These are phyloP conservation scores for Fomes fomentarius DNA, from an alignment of 1,284 basidiomycete genomes.

Conservation along the genomic window DNA sequence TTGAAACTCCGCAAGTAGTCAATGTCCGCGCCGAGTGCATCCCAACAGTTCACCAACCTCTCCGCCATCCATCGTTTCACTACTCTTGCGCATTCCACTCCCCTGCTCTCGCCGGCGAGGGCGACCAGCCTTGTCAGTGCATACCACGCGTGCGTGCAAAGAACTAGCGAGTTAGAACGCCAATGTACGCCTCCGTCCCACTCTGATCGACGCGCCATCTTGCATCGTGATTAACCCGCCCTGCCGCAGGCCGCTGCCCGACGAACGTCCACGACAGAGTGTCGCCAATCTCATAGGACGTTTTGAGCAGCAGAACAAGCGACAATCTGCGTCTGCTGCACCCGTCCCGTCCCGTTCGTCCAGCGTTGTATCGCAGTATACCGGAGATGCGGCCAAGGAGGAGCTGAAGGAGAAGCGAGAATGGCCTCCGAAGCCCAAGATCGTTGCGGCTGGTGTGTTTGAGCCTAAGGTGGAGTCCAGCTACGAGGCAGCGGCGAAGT, in stretches of 20 bases:
- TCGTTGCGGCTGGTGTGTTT: conserved; percentile 9
- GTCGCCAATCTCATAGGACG: conserved; percentile 85
- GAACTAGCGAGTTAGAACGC: conserved; percentile 15
- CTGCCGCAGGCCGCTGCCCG: conserved; percentile 70
- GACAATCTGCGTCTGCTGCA: conserved; percentile 43
- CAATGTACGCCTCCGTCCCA: conserved; percentile 24
- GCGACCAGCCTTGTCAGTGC: conserved; percentile 21
- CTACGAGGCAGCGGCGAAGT: conserved; percentile 7
- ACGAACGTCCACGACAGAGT: conserved; percentile 79
- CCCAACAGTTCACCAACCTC: conserved; percentile 21
- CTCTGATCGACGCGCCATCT: conserved; percentile 22
- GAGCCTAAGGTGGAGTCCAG: conserved; percentile 10
- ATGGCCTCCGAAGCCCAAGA: conserved; percentile 62
- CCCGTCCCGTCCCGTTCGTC: conserved; percentile 52
- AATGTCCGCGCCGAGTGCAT: conserved; percentile 1
- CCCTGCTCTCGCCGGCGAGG: conserved; percentile 32
- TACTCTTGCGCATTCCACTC: conserved; percentile 18
- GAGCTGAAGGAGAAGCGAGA: conserved; percentile 70
- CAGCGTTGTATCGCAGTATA: conserved; percentile 58
- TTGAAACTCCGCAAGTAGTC: conserved; percentile 21
- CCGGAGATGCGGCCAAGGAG: conserved; percentile 63
- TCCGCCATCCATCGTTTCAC: conserved; percentile 23
- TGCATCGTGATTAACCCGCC: conserved; percentile 21
- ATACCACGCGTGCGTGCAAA: conserved; percentile 22
- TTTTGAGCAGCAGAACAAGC: conserved; percentile 78